Percentiles rank a stretch among this genome's conserved stretches.
Evolutionary conservation across 768 basidiomycete species (phyloP).

Genomic region (Russula foetens): DNA sequence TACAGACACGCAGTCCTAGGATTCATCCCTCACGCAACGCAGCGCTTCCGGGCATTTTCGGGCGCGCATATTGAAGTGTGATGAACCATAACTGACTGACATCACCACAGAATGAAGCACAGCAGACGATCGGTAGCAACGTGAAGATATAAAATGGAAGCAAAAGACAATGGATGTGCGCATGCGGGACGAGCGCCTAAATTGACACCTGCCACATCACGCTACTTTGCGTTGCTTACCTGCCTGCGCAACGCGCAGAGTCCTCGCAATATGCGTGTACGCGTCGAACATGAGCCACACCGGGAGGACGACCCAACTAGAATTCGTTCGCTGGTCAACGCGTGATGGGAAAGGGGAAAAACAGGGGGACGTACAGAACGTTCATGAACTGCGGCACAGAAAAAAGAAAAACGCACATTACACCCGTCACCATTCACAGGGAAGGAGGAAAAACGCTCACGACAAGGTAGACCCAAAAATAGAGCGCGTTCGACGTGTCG

Average conservation of each 20-base stretch:
- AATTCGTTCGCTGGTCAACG: slow-evolving; percentile 8
- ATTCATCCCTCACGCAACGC: neutral
- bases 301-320: slow-evolving; percentile 75
- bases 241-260: slow-evolving; percentile 36
- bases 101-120: too few relatives aligned
- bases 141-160: neutral
- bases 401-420: neutral
- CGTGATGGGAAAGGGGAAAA: neutral
- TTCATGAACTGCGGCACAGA: slow-evolving; percentile 61
- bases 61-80: neutral
- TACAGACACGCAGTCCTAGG: neutral
- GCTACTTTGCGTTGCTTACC: slow-evolving; percentile 3
- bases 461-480: slow-evolving; percentile 75
- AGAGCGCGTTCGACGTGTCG: slow-evolving; percentile 58
- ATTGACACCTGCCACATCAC: neutral
- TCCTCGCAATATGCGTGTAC: slow-evolving; percentile 56
- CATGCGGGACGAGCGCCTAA: too few relatives aligned
- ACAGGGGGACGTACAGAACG: slow-evolving; percentile 43
- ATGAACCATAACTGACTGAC: too few relatives aligned
- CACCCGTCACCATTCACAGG: slow-evolving; percentile 33
- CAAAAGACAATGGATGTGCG: neutral
- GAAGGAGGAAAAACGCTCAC: slow-evolving; percentile 40
- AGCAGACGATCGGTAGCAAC: neutral
- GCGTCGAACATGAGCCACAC: slow-evolving; percentile 73
- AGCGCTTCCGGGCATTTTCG: neutral